Evolutionary conservation across 305 asterid genomes (phyloP), one percentile per base, ranked within the genome.

Genomic region (Fraxinus floribunda): DNA sequence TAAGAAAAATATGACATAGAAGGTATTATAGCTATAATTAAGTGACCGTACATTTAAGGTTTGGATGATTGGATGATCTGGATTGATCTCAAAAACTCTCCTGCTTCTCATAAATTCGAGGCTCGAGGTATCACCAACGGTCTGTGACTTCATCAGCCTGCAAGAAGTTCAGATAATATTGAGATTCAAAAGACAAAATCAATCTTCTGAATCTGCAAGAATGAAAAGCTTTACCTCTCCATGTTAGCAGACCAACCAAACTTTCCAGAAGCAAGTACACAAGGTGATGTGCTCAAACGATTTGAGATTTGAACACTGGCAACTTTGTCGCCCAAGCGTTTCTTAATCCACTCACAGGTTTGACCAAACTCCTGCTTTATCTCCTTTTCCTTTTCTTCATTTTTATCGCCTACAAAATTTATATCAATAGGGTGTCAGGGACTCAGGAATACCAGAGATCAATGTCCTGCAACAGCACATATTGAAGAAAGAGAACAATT

Each of bases 201-300:
- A 24, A 60, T 70, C 38, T 34, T 68, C 57, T 66, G 62, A 44
- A 18, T 34, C 29, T 39, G 55, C 41, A 83, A 80, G n/a, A 36
- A n/a, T 62, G 8, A 5, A 78, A 75, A 10, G 83, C 55, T 7
- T 82, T 76, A 93, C 98, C 98, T 93, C 89, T 96, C 99, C 99
- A 96, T 96, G 84, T 96, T 94, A 66, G 99, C 98, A 81, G 99
- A 96, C 98, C 98, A 94, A 73, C 99, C 98, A 87, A 96, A 96
- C 86, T 96, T 96, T 80, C 98, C 98, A 0, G 99, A 87, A 64
- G 95, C 98, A 88, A 96, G 98, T 85, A 93, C 98, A 88, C 98
- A 94, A 73, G 99, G 99, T 39, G 99, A 96, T 57, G 92, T n/a
- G 84, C 97, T 91, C 78, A 96, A 92, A 74, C 99, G 98, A 82